Percentiles rank a stretch among this genome's conserved stretches.
Conservation (phyloP, 2,329 filamentous ascomycete species). For the Dothiorella sarmentorum region DNA sequence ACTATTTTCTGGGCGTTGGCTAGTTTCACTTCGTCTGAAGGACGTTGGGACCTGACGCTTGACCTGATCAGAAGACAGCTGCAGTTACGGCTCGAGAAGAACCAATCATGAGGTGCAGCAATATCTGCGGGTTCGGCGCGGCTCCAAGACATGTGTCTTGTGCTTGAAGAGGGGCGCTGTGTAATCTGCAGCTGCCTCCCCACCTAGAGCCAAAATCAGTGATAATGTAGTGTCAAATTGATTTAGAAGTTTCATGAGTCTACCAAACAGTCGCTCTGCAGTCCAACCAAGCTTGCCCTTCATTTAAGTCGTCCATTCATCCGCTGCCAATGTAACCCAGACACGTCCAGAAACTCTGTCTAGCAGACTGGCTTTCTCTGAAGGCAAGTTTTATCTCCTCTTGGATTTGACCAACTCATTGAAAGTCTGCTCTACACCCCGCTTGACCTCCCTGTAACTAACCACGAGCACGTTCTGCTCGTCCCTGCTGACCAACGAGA, state of each 20-base stretch:
- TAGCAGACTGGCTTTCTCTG: background rate
- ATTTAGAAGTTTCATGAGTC: conserved; percentile 8
- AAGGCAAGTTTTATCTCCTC: conserved; percentile 7
- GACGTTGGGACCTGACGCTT: no score
- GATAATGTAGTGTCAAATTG: background rate
- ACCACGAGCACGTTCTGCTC: conserved; percentile 86
- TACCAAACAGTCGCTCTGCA: conserved; percentile 6
- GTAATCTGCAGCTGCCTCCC: no score
- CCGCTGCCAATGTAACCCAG: background rate
- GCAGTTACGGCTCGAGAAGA: no score
- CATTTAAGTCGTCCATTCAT: conserved; percentile 8
- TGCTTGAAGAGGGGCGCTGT: no score
- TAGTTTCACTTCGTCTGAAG: no score
- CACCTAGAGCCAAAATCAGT: no score
- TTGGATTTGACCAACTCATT: conserved; percentile 50
- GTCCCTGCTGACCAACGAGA: conserved; percentile 82
- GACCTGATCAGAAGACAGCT: no score
- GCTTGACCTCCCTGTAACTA: conserved; percentile 83
- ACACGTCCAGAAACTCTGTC: background rate
- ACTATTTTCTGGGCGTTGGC: no score
- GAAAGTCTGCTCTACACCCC: conserved; percentile 59
- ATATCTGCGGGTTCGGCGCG: no score
- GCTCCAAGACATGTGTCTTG: no score
- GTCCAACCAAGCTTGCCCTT: conserved; percentile 1
- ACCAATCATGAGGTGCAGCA: no score